phyloP scores from a whole-genome alignment of 1,284 basidiomycete genomes.

The Ceratobasidium sp. region DNA sequence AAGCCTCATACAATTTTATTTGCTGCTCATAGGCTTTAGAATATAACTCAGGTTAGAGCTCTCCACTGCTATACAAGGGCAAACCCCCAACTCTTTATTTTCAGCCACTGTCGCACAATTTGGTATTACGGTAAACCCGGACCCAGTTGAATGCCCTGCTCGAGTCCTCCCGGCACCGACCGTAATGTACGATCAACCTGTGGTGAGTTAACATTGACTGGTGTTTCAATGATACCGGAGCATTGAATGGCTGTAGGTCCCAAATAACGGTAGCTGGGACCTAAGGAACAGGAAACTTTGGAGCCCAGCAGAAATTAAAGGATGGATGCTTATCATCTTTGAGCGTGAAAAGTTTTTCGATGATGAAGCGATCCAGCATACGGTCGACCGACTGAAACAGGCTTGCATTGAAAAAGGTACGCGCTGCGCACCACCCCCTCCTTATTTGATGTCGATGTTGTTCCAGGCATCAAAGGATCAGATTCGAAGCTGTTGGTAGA shows the following conservation, averaged over 20 bases:
- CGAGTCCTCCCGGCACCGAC: slow-evolving; percentile 21
- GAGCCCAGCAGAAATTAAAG: slow-evolving; percentile 61
- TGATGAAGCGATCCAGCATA: slow-evolving; percentile 58
- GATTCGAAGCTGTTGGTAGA: slow-evolving; percentile 36
- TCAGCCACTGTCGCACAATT: slow-evolving; percentile 18
- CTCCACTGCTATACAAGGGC: background rate
- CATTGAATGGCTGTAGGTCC: background rate
- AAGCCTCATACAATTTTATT: background rate
- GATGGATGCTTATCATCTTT: slow-evolving; percentile 73
- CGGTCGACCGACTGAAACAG: slow-evolving; percentile 60
- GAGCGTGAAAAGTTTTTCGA: slow-evolving; percentile 67
- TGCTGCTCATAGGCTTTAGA: slow-evolving; percentile 4
- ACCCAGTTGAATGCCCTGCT: slow-evolving; percentile 36
- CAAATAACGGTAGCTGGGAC: slow-evolving; percentile 54
- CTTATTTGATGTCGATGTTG: background rate
- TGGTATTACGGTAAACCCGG: slow-evolving; percentile 18
- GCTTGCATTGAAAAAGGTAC: slow-evolving; percentile 67
- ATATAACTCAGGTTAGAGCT: slow-evolving; percentile 27
- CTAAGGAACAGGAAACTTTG: slow-evolving; percentile 72
- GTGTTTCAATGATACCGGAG: background rate
- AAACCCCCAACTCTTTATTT: background rate
- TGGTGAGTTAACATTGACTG: slow-evolving; percentile 1
- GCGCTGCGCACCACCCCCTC: background rate
- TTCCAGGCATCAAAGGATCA: slow-evolving; percentile 42
- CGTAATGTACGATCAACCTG: slow-evolving; percentile 17